Conservation (phyloP, 257 asterid species). For the Coffea canephora region DNA sequence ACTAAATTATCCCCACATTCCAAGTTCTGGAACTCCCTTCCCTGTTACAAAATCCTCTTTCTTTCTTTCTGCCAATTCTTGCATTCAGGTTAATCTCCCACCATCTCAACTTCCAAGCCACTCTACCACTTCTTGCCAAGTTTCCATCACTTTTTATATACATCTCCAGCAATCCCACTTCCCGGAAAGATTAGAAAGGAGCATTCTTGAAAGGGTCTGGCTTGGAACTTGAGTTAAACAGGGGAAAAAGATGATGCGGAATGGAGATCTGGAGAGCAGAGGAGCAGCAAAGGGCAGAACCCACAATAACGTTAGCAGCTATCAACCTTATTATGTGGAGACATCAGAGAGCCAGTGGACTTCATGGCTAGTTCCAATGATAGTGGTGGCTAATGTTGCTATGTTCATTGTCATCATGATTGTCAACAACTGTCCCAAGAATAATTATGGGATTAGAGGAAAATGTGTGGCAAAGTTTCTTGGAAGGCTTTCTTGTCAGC, state of each 20-base stretch:
- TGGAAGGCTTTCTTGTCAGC: slow-evolving; percentile 92
- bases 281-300: slow-evolving; percentile 39
- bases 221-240: slow-evolving; percentile 1
- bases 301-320: slow-evolving; percentile 29
- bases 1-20: neutral
- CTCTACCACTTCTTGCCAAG: slow-evolving; percentile 27
- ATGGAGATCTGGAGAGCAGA: slow-evolving; percentile 72
- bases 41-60: neutral
- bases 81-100: slow-evolving; percentile 37
- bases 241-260: slow-evolving; percentile 40
- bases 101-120: slow-evolving; percentile 41
- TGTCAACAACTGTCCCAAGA: slow-evolving; percentile 76
- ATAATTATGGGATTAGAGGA: slow-evolving; percentile 35
- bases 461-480: slow-evolving; percentile 76
- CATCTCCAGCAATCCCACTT: neutral
- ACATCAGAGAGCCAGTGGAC: slow-evolving; percentile 79
- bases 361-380: slow-evolving; percentile 91
- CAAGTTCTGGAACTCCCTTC: neutral
- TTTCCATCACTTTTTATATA: neutral
- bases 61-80: slow-evolving; percentile 31
- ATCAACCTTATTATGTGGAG: slow-evolving; percentile 49
- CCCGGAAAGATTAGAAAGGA: neutral
- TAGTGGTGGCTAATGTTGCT: slow-evolving; percentile 77
- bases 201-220: neutral
- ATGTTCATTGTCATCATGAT: slow-evolving; percentile 82